Evolutionary conservation across 495 filamentous ascomycete genomes (phyloP).

Genomic region (Aspergillus carlsbadensis): DNA sequence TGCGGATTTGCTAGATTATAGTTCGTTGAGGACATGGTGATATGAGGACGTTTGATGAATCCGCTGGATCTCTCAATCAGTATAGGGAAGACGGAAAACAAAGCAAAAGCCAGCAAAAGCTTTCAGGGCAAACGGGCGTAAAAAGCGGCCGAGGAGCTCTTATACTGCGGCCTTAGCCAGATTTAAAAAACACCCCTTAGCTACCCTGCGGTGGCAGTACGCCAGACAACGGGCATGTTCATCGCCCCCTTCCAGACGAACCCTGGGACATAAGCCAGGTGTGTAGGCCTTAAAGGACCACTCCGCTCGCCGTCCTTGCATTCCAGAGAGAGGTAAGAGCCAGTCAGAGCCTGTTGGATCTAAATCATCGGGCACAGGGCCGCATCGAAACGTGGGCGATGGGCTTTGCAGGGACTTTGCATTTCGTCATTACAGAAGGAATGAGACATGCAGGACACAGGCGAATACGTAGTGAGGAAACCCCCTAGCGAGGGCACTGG

Average conservation of each 20-base stretch:
- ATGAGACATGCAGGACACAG: conserved; percentile 24
- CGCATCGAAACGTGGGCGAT: conserved; percentile 26
- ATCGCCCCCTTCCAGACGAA: conserved; percentile 25
- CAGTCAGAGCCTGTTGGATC: not conserved
- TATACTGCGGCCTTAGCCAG: conserved; percentile 17
- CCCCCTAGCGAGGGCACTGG: conserved; percentile 13
- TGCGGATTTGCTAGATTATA: conserved; percentile 10
- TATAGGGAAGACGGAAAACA: conserved; percentile 3
- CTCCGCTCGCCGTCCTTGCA: conserved; percentile 31
- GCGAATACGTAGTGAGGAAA: conserved; percentile 14
- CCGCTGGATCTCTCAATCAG: not conserved
- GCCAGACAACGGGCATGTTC: conserved; percentile 22
- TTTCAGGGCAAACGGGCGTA: not conserved
- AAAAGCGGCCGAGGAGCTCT: conserved; percentile 17
- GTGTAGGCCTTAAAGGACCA: conserved; percentile 15
- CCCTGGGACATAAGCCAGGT: conserved; percentile 24
- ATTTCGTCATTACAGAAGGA: conserved; percentile 24
- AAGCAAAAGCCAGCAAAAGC: conserved; percentile 3
- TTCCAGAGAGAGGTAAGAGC: conserved; percentile 25
- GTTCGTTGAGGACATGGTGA: conserved; percentile 22
- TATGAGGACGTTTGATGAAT: not conserved
- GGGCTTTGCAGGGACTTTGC: conserved; percentile 19
- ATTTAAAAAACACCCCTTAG: conserved; percentile 25
- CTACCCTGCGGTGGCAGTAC: conserved; percentile 17
- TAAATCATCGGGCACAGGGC: conserved; percentile 22